Evolutionary conservation across 1,284 basidiomycete species (phyloP), one percentile per base, ranked within the genome.

Genomic region (Ganoderma sinense): DNA sequence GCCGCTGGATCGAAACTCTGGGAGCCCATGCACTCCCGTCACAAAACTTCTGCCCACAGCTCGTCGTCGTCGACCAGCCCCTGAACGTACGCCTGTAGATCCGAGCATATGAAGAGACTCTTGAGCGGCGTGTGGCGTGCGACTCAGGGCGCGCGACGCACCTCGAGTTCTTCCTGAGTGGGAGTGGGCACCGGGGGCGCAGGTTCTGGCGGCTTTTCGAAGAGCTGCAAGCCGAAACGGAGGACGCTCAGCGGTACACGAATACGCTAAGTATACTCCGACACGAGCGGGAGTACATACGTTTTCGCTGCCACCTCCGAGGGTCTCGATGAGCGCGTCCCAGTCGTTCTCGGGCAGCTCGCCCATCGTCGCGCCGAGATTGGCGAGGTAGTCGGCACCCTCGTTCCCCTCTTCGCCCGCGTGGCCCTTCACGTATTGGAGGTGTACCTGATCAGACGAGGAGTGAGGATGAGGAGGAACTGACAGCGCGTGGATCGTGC

Each of bases 401-500:
- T 95, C 94, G 77, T 96, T 96, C 1, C 95, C 95, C 66, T 80
- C 80, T 56, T 89, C 83, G 0, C 93, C 93, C 3, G 81, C 83
- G 74, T 96, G 94, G 0, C 91, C 95, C 65, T 87, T 85, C 62
- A 96, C 92, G 70, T 94, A 85, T 69, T 87, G 80, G 18, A 96
- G 82, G 33, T 79, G 79, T 36, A 94, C 83, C 78, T 79, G 33
- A 20, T 36, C n/a, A 40, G 10, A 40, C 26, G 11, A 2, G 31
- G 2, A 10, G 3, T 61, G 36, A 39, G 23, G 33, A 36, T 13
- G 31, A 20, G 14, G 40, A n/a, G 18, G 10, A 14, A n/a, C 20
- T 1, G 10, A 48, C 11, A 56, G n/a, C 18, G 36, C 36, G n/a
- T n/a, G 6, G 23, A 3, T 14, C 59, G 1, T 23, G 78, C 78